phyloP scores from a whole-genome alignment of 257 asterid species.

The Salvia rosmarinus region DNA sequence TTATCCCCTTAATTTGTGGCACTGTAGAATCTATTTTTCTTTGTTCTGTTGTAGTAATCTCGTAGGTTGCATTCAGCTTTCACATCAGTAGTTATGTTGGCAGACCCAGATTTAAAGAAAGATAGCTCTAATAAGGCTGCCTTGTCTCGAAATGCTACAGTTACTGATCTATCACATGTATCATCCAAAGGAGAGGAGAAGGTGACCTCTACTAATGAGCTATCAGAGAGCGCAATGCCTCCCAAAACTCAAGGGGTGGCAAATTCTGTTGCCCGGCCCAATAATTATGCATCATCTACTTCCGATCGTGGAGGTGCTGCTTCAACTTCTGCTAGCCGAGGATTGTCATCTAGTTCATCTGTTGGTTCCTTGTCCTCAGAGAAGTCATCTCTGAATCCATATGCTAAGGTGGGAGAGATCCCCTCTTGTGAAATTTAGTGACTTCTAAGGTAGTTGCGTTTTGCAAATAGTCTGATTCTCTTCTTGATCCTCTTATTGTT shows the following conservation, averaged over 20 bases:
- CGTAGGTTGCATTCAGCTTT: slow-evolving; percentile 27
- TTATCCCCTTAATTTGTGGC: neutral
- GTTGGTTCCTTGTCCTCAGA: slow-evolving; percentile 85
- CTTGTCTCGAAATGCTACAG: slow-evolving; percentile 64
- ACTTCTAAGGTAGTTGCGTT: slow-evolving; percentile 6
- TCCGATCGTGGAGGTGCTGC: slow-evolving; percentile 72
- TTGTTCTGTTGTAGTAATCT: slow-evolving; percentile 4
- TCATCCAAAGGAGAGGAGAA: slow-evolving; percentile 64
- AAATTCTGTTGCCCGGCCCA: slow-evolving; percentile 49
- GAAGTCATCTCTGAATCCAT: slow-evolving; percentile 83
- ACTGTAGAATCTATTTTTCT: slow-evolving; percentile 20
- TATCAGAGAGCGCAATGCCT: slow-evolving; percentile 44
- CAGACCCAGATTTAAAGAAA: slow-evolving; percentile 49
- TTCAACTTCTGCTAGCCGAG: slow-evolving; percentile 71
- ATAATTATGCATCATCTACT: slow-evolving; percentile 71
- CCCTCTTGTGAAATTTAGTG: neutral
- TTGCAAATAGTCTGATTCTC: slow-evolving; percentile 23
- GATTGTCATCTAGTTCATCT: slow-evolving; percentile 83
- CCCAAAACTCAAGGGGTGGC: slow-evolving; percentile 52
- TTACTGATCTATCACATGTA: slow-evolving; percentile 54
- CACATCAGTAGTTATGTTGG: slow-evolving; percentile 25
- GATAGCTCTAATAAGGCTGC: slow-evolving; percentile 55
- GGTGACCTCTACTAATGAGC: slow-evolving; percentile 48
- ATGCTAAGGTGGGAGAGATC: slow-evolving; percentile 75
- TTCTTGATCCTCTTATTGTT: slow-evolving; percentile 29